Evolutionary conservation across 192 early-diverging fungal genomes (phyloP), one percentile per base, ranked within the genome.

Genomic region (Backusella tarrabulga): DNA sequence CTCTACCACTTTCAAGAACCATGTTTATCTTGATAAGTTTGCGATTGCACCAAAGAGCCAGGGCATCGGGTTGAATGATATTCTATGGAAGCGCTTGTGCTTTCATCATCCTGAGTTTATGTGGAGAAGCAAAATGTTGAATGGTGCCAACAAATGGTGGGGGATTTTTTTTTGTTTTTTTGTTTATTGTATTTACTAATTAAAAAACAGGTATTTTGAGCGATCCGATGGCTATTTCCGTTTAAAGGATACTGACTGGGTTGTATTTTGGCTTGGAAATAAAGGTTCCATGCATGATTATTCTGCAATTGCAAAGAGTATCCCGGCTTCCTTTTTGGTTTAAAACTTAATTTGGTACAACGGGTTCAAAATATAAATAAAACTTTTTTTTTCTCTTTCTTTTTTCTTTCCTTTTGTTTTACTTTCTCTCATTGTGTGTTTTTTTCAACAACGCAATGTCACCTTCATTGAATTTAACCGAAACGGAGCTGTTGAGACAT

Each of bases 111-210:
- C 90, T 0, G 88, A 92, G 71, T 70, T 93, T 42, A 84, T 92
- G 46, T 98, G 97, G 97, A 84, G 96, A 75, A 93, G 92, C 72
- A 89, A 96, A 46, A 86, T 83, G 7, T 87, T 91, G 41, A 98
- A 98, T 76, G 92, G 91, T 0, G 96, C 97, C 5, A 98, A 98
- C 80, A 94, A 93, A 78, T 98, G 97, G 97, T 98, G 81, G 60
- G 60, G 29, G 11, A 3, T 4, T 46, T 6, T 17, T 35, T 14
- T 34, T 68, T 34, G 0, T 4, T 26, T 29, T 41, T 42, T 0
- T 5, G 12, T 42, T 67, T 67, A 2, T 17, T 44, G 15, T 44
- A 17, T 40, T 14, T 50, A 17, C 46, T 50, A 5, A 19, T 56
- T 56, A 26, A 21, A 54, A n/a, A 52, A n/a, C 23, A 92, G 91